Conservation (phyloP, 148 eudicot genomes). For the Vaccinium myrtillus region DNA sequence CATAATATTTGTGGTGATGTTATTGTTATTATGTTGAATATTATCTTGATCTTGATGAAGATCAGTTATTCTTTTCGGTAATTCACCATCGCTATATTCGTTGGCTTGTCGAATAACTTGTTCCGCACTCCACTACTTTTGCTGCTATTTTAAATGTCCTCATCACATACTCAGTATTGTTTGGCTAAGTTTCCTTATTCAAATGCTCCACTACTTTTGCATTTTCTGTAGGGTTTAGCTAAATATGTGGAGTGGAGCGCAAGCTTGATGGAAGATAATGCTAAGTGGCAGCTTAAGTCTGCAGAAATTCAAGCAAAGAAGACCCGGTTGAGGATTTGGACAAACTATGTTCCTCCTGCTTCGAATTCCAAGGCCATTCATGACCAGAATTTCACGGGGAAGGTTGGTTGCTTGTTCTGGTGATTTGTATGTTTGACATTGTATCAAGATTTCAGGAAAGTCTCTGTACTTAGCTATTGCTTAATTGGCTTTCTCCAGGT, state of each 20-base stretch:
- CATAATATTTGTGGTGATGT: background rate
- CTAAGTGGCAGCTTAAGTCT: conserved; percentile 53
- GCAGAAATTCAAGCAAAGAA: conserved; percentile 91
- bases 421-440: background rate
- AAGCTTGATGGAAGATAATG: conserved; percentile 70
- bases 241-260: conserved; percentile 97
- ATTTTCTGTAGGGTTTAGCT: conserved; percentile 69
- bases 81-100: background rate
- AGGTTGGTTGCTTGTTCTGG: conserved; percentile 41
- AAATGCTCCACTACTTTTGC: too few species aligned
- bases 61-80: background rate
- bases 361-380: conserved; percentile 82
- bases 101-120: background rate
- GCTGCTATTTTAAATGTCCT: background rate
- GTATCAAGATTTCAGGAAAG: background rate
- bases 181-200: background rate
- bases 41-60: background rate
- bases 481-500: conserved; percentile 47
- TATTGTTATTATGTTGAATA: background rate
- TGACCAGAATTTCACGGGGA: conserved; percentile 91
- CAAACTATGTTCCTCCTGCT: conserved; percentile 75
- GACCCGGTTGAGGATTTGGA: conserved; percentile 69
- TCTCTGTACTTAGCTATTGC: conserved; percentile 8
- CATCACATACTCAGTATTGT: background rate
- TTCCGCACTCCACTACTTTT: background rate